Conservation (phyloP, 2,329 filamentous ascomycete genomes). For the Xylaria sp. region DNA sequence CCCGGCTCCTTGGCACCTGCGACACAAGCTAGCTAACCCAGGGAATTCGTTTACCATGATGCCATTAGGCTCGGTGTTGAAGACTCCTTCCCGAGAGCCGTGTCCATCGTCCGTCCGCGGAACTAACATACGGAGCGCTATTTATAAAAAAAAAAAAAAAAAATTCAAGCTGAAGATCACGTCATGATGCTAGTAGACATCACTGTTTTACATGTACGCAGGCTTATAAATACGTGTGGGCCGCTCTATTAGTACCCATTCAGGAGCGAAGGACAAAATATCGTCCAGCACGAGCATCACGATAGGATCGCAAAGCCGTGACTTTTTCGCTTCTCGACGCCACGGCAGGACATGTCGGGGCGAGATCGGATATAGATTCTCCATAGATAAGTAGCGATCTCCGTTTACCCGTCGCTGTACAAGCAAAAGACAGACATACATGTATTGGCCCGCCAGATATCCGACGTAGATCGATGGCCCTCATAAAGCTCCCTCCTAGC, state of each 20-base stretch:
- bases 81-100: background rate
- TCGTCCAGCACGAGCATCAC: background rate
- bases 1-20: background rate
- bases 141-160: background rate
- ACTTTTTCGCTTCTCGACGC: background rate
- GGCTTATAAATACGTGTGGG: background rate
- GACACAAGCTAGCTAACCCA: background rate
- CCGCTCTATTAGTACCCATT: background rate
- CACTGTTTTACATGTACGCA: too few relatives aligned
- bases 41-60: background rate
- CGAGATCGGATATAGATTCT: constrained; percentile 16
- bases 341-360: constrained; percentile 5
- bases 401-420: background rate
- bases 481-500: constrained; percentile 19
- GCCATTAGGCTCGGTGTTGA: background rate
- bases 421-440: background rate
- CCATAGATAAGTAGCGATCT: constrained; percentile 10
- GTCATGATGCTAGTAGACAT: background rate
- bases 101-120: background rate
- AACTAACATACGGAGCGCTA: background rate
- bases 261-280: background rate
- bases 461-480: constrained; percentile 15
- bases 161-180: background rate
- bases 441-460: background rate
- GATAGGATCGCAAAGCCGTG: background rate